Percentiles rank a stretch among this genome's conserved stretches.
These are phyloP conservation scores for Erythrobasidium hasegawianum DNA, from an alignment of 1,284 basidiomycete species.

Conservation along the genomic window DNA sequence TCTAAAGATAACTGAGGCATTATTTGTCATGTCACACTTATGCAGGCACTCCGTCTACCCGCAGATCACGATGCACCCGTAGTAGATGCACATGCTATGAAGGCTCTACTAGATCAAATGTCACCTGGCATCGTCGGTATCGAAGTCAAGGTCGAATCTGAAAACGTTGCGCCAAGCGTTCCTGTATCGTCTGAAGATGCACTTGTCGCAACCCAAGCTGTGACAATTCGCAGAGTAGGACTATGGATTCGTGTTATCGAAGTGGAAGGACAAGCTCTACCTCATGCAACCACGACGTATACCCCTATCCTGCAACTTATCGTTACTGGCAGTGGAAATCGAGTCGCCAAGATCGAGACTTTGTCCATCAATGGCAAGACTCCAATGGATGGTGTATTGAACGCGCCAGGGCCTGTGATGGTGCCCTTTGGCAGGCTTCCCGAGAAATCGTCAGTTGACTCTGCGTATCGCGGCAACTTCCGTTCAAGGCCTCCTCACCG, in stretches of 20 bases:
- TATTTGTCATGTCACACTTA: background rate
- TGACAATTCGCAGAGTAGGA: constrained; percentile 29
- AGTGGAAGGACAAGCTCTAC: constrained; percentile 26
- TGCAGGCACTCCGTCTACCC: constrained; percentile 18
- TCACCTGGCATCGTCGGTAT: constrained; percentile 23
- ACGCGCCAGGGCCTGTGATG: constrained; percentile 21
- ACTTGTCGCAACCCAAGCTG: background rate
- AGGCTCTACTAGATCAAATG: constrained; percentile 26
- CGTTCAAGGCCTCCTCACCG: constrained; percentile 10
- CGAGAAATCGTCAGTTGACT: background rate
- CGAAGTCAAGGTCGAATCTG: constrained; percentile 31
- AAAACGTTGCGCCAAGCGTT: constrained; percentile 15
- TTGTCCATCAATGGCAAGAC: constrained; percentile 26
- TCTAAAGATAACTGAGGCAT: background rate
- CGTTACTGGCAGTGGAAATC: constrained; percentile 17
- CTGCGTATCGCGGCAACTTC: background rate
- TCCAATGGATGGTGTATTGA: constrained; percentile 10
- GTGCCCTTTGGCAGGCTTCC: background rate
- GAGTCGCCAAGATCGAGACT: constrained; percentile 25
- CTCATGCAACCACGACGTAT: constrained; percentile 21
- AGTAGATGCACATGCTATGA: constrained; percentile 6
- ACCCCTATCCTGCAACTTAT: constrained; percentile 34
- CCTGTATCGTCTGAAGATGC: constrained; percentile 1
- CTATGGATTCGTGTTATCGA: constrained; percentile 34
- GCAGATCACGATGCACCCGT: constrained; percentile 9